Evolutionary conservation across 768 basidiomycete genomes (phyloP), one percentile per base, ranked within the genome.

Genomic region (Gautieria morchelliformis): DNA sequence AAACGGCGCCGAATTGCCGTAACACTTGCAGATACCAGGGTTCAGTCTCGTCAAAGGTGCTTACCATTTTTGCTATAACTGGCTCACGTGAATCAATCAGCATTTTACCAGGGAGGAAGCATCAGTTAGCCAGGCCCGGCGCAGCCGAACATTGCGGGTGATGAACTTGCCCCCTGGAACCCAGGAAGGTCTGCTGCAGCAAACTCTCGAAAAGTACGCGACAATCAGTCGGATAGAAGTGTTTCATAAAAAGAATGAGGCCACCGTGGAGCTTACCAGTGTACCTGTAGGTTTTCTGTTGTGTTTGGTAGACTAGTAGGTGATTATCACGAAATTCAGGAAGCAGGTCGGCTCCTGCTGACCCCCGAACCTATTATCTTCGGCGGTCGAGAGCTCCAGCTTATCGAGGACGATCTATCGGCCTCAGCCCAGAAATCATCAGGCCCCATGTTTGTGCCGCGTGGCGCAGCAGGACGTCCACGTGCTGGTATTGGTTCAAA

Each of bases 101-200:
- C 15, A 9, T 24, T 14, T 30, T 37, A 52, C 35, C 33, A 35
- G 37, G 11, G 37, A 52, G 51, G 37, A 19, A 30, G 10, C 37
- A 7, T 30, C 30, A 57, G 47, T 10, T 82, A 40, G 79, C 78
- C 45, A 72, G 73, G 61, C 68, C 71, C 42, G 78, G 76, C 12
- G 89, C 87, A 55, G 74, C 60, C 82, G 91, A 17, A 89, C 88
- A 19, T 76, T 98, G 8, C 82, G 87, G 9, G 72, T 97, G 52
- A 80, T 76, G 20, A 84, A 84, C 52, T 75, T 99, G 20, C 90
- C 91, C 15, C 65, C 79, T 3, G 80, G 74, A 10, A 84, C 90
- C 5, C 90, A 96, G 66, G 96, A 98, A 66, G 95, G 89, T 2
- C 72, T 98, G 1, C 70, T 99, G 24, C 95, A 99, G 63, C 96